Base-by-base conservation (phyloP, 371 early-diverging fungal species). In the Phascolomyces articulosus region DNA sequence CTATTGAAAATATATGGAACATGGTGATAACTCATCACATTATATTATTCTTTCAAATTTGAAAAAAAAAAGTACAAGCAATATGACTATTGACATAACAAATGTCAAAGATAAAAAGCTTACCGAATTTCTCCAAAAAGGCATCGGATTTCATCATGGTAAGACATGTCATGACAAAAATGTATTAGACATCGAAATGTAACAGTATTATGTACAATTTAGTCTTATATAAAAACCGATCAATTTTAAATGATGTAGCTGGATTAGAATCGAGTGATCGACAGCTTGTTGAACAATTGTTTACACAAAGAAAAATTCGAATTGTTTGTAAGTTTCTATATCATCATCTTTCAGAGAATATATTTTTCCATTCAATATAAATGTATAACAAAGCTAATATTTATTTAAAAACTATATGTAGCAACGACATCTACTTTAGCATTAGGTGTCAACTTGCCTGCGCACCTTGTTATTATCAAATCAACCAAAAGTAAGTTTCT, bases 381-480 rank as follows among this genome's bases (percentile, higher is more conserved):
- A n/a, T n/a, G n/a, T n/a, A n/a, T n/a, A n/a, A n/a, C n/a, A n/a
- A n/a, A n/a, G n/a, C n/a, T n/a, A n/a, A n/a, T 10, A 27, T 31
- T 58, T 34, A 38, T 9, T 47, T 47, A 20, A 15, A 60, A 13
- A 31, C 48, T 31, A 47, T 55, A 9, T 58, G 15, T 68, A 87
- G 88, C 89, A 58, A 86, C 92, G 1, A 97, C 97, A 10, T 88
- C 94, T 7, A 98, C 98, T 0, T 78, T 98, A 26, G 95, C 96
- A 21, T 91, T 95, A 65, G 98, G 98, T 4, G 95, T 97, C 49
- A 98, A 98, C 71, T 71, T 98, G 6, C 98, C 98, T 7, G 95
- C 96, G 18, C 88, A 93, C 66, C 74, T 93, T 4, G 96, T 97
- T 6, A 83, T 98, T 24, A 87, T 98, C 65, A 95, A 95, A 62